These are phyloP conservation scores for Acacia concinna DNA, from an alignment of 331 rosid species.

Conservation along the genomic window DNA sequence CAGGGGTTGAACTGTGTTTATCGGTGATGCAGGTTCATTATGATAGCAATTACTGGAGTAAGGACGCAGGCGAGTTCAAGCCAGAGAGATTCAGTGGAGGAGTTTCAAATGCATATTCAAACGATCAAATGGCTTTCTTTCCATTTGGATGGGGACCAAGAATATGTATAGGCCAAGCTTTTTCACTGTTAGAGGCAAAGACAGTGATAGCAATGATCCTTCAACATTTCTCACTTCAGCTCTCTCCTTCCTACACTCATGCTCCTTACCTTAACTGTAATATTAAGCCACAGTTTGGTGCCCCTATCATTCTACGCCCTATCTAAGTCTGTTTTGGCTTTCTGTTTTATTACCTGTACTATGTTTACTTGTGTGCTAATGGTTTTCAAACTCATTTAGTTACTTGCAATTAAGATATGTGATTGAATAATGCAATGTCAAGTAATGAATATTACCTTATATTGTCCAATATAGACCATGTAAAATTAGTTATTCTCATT, in stretches of 20 bases:
- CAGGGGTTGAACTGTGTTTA: conserved; percentile 35
- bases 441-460: background rate
- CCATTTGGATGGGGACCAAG: conserved; percentile 58
- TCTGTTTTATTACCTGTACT: background rate
- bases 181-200: conserved; percentile 49
- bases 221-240: conserved; percentile 46
- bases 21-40: conserved; percentile 34
- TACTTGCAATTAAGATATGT: background rate
- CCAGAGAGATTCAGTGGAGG: conserved; percentile 47
- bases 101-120: conserved; percentile 35
- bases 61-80: conserved; percentile 38
- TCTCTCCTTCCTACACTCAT: conserved; percentile 54
- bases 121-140: conserved; percentile 38
- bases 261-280: conserved; percentile 32
- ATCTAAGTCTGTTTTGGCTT: background rate
- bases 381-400: background rate
- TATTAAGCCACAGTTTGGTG: conserved; percentile 46
- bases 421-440: background rate
- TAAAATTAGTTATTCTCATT: background rate
- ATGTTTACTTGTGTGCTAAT: background rate
- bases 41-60: conserved; percentile 41
- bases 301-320: conserved; percentile 37
- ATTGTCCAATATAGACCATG: background rate
- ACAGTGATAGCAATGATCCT: conserved; percentile 43
- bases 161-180: conserved; percentile 46